Conservation (phyloP, 306 rosid species). For the Inga leiocalycina region DNA sequence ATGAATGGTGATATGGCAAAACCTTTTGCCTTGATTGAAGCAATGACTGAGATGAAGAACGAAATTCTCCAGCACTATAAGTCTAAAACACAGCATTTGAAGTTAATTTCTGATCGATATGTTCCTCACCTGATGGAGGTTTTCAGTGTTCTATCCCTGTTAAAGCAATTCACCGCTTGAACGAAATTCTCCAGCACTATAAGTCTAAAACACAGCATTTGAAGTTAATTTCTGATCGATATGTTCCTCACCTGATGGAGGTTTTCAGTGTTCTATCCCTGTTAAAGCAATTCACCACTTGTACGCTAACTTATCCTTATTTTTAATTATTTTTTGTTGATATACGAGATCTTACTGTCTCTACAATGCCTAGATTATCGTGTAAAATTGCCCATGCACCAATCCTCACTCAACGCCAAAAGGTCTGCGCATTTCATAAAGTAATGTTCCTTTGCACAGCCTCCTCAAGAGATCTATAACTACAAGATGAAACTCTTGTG, state of each 20-base stretch:
- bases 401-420: neutral
- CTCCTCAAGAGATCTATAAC: neutral
- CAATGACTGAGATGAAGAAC: neutral
- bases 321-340: neutral
- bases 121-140: neutral
- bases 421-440: neutral
- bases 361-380: neutral
- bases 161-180: constrained; percentile 33
- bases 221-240: neutral
- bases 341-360: constrained; percentile 31
- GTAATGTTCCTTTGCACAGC: neutral
- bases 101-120: neutral
- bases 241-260: neutral
- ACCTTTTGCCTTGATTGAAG: neutral
- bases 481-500: neutral
- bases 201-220: neutral
- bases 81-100: neutral
- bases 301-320: neutral
- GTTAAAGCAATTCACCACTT: constrained; percentile 33
- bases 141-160: neutral
- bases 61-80: neutral
- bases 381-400: neutral
- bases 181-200: neutral
- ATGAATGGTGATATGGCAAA: neutral
- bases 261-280: neutral